Evolutionary conservation across 2,329 filamentous ascomycete species (phyloP).

Genomic region (Stemphylium lycopersici): DNA sequence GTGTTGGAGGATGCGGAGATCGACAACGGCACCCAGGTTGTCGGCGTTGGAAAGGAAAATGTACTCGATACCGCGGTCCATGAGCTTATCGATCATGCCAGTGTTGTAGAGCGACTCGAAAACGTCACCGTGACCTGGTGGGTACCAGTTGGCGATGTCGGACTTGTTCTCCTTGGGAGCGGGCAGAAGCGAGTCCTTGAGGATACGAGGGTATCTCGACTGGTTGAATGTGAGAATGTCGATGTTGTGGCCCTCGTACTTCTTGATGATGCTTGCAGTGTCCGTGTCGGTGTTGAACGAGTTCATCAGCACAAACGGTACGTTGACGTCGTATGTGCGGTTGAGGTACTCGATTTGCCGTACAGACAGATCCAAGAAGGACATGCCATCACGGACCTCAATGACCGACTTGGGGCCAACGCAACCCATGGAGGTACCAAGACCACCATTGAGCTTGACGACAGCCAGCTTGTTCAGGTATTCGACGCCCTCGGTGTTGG

Average conservation of each 20-base stretch:
- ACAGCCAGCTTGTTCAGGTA: slow-evolving; percentile 98
- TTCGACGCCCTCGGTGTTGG: slow-evolving; percentile 86
- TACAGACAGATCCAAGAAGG: slow-evolving; percentile 97
- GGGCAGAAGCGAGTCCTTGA: slow-evolving; percentile 96
- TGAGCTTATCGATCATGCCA: slow-evolving; percentile 93
- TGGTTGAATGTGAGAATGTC: slow-evolving; percentile 99
- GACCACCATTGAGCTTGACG: slow-evolving; percentile 98
- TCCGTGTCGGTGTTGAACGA: slow-evolving; percentile 99
- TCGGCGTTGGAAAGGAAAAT: slow-evolving; percentile 99
- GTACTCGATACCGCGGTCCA: slow-evolving; percentile 94
- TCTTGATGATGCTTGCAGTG: slow-evolving; percentile 99
- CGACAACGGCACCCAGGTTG: slow-evolving; percentile 96
- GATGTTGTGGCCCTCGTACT: slow-evolving; percentile 99
- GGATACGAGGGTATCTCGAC: slow-evolving; percentile 95
- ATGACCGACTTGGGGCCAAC: slow-evolving; percentile 99
- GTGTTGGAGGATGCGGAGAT: slow-evolving; percentile 97
- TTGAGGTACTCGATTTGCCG: slow-evolving; percentile 99
- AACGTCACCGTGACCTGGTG: slow-evolving; percentile 97
- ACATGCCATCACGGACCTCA: slow-evolving; percentile 99
- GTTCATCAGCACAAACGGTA: slow-evolving; percentile 99
- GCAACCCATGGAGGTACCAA: slow-evolving; percentile 99
- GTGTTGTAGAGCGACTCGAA: slow-evolving; percentile 99
- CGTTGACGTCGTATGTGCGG: slow-evolving; percentile 95
- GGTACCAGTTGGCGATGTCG: slow-evolving; percentile 95
- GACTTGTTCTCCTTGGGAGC: slow-evolving; percentile 90